Evolutionary conservation across 2,329 filamentous ascomycete species (phyloP).

Genomic region (Xylaria sp.): DNA sequence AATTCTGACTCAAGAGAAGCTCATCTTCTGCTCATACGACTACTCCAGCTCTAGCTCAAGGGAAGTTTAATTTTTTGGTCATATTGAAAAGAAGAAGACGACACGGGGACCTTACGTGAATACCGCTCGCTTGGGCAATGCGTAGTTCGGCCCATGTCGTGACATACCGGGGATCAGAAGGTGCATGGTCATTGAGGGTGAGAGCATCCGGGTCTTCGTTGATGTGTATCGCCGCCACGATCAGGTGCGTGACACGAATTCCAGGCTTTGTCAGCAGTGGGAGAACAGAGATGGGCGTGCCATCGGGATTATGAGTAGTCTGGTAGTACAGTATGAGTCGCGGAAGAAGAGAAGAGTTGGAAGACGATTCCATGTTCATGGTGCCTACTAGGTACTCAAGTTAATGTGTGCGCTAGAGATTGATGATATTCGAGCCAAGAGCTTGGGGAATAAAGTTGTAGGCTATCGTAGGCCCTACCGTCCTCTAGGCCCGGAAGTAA

Average conservation of each 20-base stretch:
- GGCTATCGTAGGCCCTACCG: neutral
- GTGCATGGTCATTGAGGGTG: conserved; percentile 79
- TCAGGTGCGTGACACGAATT: conserved; percentile 72
- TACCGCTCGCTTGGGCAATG: conserved; percentile 72
- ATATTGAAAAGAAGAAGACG: too few species aligned
- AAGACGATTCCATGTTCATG: conserved; percentile 39
- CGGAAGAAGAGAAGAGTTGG: conserved; percentile 36
- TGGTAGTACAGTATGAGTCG: conserved; percentile 51
- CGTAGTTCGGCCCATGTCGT: conserved; percentile 77
- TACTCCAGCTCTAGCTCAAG: too few species aligned
- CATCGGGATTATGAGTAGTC: conserved; percentile 54
- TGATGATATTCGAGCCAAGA: neutral
- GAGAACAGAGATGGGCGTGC: conserved; percentile 54
- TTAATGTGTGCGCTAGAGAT: neutral
- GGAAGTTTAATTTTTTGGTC: too few species aligned
- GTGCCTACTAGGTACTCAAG: conserved; percentile 8
- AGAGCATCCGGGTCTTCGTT: conserved; percentile 73
- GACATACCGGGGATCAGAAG: conserved; percentile 68
- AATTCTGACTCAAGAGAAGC: neutral
- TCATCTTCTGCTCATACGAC: neutral
- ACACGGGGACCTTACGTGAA: conserved; percentile 60
- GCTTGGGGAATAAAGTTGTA: neutral
- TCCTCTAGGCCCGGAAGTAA: neutral
- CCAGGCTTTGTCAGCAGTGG: conserved; percentile 53
- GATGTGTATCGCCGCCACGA: conserved; percentile 81